phyloP scores from a whole-genome alignment of 106 monocot species.

The Dendrobium huoshanense region DNA sequence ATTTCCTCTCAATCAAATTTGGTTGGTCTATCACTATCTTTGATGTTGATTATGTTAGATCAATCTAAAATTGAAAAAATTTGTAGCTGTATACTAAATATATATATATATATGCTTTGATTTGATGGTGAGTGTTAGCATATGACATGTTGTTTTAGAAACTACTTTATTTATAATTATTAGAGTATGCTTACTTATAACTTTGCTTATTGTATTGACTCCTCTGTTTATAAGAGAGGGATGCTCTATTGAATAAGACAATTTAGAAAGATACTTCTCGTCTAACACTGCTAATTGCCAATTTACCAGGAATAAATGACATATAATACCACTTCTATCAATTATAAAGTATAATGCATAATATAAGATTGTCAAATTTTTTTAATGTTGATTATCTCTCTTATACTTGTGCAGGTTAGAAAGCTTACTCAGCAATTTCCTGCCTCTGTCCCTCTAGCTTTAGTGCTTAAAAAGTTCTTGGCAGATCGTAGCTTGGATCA shows the following conservation, averaged over 20 bases:
- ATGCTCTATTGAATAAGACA: no score
- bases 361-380: not conserved
- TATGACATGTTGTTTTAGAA: no score
- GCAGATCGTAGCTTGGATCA: conserved; percentile 93
- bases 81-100: not conserved
- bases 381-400: not conserved
- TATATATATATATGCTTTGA: no score
- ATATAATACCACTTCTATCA: not conserved
- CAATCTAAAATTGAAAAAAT: not conserved
- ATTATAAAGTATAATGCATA: not conserved
- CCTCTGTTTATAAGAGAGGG: no score
- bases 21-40: not conserved
- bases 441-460: conserved; percentile 80
- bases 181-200: no score
- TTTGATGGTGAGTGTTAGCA: no score
- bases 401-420: conserved; percentile 55
- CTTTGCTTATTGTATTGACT: no score
- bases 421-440: conserved; percentile 92
- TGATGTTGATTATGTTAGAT: not conserved
- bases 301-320: not conserved
- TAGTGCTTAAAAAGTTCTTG: conserved; percentile 91
- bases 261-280: no score
- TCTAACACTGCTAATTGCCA: not conserved
- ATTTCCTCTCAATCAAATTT: no score
- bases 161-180: no score